phyloP scores from a whole-genome alignment of 345 rosid species.

The Laguncularia racemosa region DNA sequence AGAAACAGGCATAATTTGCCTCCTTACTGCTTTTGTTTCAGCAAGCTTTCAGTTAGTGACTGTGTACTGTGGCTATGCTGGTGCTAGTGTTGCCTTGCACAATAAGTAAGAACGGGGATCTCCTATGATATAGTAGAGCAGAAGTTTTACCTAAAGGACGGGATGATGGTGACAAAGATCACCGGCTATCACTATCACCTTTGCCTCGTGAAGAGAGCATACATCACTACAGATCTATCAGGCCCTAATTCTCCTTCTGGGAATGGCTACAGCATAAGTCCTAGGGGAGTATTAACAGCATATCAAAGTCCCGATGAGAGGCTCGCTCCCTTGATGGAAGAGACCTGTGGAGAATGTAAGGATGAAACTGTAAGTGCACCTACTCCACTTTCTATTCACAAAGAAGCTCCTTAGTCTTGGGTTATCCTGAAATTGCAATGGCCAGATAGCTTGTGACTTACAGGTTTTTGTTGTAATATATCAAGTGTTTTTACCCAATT shows the following conservation, averaged over 20 bases:
- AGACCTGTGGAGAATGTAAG: constrained; percentile 21
- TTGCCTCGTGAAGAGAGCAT: constrained; percentile 43
- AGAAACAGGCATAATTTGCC: constrained; percentile 80
- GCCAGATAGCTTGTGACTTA: too few relatives aligned
- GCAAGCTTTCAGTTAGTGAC: constrained; percentile 44
- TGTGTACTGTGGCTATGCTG: constrained; percentile 80
- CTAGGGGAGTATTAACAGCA: constrained; percentile 36
- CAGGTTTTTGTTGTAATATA: too few relatives aligned
- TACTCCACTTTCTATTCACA: constrained; percentile 39
- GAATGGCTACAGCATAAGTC: constrained; percentile 29
- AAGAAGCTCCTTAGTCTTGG: constrained; percentile 29
- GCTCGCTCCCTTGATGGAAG: constrained; percentile 39
- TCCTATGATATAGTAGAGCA: constrained; percentile 63
- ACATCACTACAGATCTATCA: constrained; percentile 16
- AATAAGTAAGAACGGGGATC: constrained; percentile 80
- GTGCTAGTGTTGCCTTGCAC: constrained; percentile 93
- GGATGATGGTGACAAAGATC: constrained; percentile 8
- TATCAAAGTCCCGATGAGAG: constrained; percentile 32
- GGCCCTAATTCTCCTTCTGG: constrained; percentile 28
- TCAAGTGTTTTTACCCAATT: too few relatives aligned
- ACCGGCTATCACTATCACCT: constrained; percentile 24
- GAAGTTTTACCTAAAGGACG: constrained; percentile 26
- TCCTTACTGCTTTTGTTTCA: constrained; percentile 63
- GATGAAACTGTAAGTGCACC: constrained; percentile 63
- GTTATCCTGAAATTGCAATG: too few relatives aligned